phyloP scores from a whole-genome alignment of 1,284 basidiomycete species.

The Prillingera fragicola region DNA sequence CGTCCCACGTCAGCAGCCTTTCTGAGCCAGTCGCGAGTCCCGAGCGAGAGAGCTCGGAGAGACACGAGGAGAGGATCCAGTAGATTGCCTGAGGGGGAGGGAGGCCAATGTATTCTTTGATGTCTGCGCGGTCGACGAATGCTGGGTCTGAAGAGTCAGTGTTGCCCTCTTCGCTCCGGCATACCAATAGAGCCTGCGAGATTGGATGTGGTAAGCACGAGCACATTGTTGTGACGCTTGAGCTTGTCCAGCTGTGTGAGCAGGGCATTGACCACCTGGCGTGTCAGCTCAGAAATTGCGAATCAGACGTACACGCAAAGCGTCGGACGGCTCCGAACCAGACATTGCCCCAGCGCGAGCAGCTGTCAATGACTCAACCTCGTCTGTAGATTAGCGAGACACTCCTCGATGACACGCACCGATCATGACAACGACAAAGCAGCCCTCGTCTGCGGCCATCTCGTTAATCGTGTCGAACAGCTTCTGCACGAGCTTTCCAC shows the following conservation, averaged over 20 bases:
- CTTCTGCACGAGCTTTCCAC: slow-evolving; percentile 93
- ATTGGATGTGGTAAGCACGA: slow-evolving; percentile 96
- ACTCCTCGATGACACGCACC: slow-evolving; percentile 52
- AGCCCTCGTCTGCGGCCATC: slow-evolving; percentile 77
- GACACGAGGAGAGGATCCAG: slow-evolving; percentile 80
- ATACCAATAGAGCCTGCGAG: slow-evolving; percentile 87
- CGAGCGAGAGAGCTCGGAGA: slow-evolving; percentile 70
- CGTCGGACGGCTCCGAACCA: slow-evolving; percentile 91
- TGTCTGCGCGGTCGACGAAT: slow-evolving; percentile 94
- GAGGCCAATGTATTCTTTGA: slow-evolving; percentile 87
- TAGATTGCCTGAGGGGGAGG: slow-evolving; percentile 87
- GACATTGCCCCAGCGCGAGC: slow-evolving; percentile 89
- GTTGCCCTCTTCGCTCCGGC: slow-evolving; percentile 17
- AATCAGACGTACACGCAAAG: slow-evolving; percentile 66
- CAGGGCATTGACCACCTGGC: slow-evolving; percentile 91
- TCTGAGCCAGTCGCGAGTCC: slow-evolving; percentile 61
- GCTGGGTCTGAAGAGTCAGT: slow-evolving; percentile 63
- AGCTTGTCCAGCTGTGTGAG: slow-evolving; percentile 96
- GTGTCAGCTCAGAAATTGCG: neutral
- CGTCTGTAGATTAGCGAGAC: slow-evolving; percentile 56
- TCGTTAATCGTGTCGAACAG: slow-evolving; percentile 85
- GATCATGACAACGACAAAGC: slow-evolving; percentile 91
- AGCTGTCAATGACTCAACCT: slow-evolving; percentile 92
- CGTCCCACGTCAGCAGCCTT: slow-evolving; percentile 45
- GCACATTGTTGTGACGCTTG: slow-evolving; percentile 82